These are phyloP conservation scores for Jaminaea rosea DNA, from an alignment of 1,284 basidiomycete species.

Conservation along the genomic window DNA sequence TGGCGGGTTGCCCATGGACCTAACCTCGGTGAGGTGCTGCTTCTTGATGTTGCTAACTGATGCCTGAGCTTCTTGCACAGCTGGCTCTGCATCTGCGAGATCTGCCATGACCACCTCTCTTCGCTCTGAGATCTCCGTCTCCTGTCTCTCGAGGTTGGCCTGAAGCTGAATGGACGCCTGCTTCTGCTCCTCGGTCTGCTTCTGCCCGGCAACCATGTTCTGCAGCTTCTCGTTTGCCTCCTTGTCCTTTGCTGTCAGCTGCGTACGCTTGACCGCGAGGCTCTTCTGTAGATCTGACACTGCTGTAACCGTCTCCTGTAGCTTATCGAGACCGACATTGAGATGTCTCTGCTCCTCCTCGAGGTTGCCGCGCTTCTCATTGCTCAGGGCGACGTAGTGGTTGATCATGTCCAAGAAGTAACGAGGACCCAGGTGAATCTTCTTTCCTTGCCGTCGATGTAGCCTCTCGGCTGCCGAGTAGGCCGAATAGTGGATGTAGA, in stretches of 20 bases:
- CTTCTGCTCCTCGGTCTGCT: conserved; percentile 97
- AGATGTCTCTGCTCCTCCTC: conserved; percentile 98
- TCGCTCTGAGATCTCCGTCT: conserved; percentile 78
- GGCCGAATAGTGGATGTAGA: conserved; percentile 82
- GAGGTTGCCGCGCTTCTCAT: conserved; percentile 93
- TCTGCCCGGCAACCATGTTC: conserved; percentile 96
- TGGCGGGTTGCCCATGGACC: conserved; percentile 96
- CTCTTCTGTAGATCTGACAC: conserved; percentile 74
- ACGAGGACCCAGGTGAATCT: conserved; percentile 93
- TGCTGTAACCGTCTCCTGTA: conserved; percentile 68
- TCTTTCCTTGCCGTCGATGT: conserved; percentile 80
- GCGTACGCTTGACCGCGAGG: conserved; percentile 83
- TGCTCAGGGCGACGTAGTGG: conserved; percentile 91
- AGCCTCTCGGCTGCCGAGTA: conserved; percentile 81
- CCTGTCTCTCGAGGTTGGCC: conserved; percentile 80
- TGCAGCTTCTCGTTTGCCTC: conserved; percentile 96
- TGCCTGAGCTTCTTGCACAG: conserved; percentile 84
- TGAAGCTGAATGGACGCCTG: conserved; percentile 92
- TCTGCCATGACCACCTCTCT: conserved; percentile 84
- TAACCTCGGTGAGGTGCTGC: conserved; percentile 92
- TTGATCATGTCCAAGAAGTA: conserved; percentile 98
- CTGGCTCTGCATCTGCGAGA: conserved; percentile 94
- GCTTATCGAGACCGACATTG: conserved; percentile 94
- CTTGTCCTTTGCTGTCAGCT: conserved; percentile 82
- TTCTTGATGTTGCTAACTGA: conserved; percentile 96